Conservation (phyloP, 2,329 filamentous ascomycete species). For the Macrophomina tecta region DNA sequence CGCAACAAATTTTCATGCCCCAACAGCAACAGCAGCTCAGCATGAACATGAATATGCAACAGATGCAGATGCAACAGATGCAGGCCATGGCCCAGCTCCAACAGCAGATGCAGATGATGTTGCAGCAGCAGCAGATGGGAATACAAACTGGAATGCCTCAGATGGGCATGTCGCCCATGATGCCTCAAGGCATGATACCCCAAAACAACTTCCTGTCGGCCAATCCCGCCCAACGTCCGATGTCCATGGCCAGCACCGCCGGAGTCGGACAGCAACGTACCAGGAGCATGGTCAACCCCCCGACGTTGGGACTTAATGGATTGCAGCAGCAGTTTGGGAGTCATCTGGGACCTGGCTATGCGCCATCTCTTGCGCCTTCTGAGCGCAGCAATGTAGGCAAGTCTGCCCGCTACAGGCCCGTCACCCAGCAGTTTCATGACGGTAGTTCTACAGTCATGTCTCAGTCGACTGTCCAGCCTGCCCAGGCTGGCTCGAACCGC, state of each 20-base stretch:
- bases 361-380: conserved; percentile 90
- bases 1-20: conserved; percentile 25
- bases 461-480: conserved; percentile 24
- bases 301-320: conserved; percentile 81
- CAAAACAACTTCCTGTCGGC: conserved; percentile 27
- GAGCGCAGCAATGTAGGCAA: conserved; percentile 94
- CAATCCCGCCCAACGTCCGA: conserved; percentile 45
- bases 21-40: conserved; percentile 14
- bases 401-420: conserved; percentile 87
- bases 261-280: conserved; percentile 22
- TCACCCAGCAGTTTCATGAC: conserved; percentile 57
- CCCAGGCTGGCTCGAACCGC: conserved; percentile 15
- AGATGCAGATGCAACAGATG: conserved; percentile 31
- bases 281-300: conserved; percentile 26
- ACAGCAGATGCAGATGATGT: conserved; percentile 53
- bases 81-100: conserved; percentile 30
- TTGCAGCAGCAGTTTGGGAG: conserved; percentile 48
- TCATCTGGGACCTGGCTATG: conserved; percentile 62
- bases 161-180: conserved; percentile 42
- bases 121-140: conserved; percentile 76
- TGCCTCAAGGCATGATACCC: conserved; percentile 54
- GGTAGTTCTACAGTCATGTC: conserved; percentile 28
- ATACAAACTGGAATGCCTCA: conserved; percentile 36
- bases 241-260: conserved; percentile 50
- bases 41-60: conserved; percentile 22